A percentile compares a stretch with the other conserved stretches of the same genome.
These are phyloP conservation scores for Telopea speciosissima DNA, from an alignment of 177 flowering plant species.

Conservation along the genomic window DNA sequence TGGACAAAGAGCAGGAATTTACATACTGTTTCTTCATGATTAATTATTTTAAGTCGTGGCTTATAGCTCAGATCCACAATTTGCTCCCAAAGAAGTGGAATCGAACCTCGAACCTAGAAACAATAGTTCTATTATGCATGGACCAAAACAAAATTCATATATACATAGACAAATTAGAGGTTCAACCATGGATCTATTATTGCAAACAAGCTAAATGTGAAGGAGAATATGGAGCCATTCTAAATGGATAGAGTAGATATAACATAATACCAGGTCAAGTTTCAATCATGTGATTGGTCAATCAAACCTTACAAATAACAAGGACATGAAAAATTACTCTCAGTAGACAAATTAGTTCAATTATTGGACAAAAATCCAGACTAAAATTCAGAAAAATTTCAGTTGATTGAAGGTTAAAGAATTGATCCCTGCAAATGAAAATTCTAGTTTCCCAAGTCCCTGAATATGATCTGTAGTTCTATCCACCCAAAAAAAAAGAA, in stretches of 20 bases:
- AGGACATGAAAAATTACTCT: neutral
- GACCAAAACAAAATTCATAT: neutral
- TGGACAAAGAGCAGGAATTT: slow-evolving; percentile 4
- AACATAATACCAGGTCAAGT: neutral
- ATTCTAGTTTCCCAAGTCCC: too few relatives aligned
- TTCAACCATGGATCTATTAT: neutral
- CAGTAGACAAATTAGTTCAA: neutral
- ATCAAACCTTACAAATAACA: neutral
- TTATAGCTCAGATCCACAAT: slow-evolving; percentile 98
- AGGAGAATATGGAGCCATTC: neutral
- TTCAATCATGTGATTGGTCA: neutral
- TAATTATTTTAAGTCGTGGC: slow-evolving; percentile 61
- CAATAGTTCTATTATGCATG: neutral
- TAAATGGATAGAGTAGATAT: neutral
- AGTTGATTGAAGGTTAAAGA: too few relatives aligned
- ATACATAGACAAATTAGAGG: neutral
- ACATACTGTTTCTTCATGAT: slow-evolving; percentile 73
- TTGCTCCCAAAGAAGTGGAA: slow-evolving; percentile 99
- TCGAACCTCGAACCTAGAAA: slow-evolving; percentile 85
- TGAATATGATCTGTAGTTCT: too few relatives aligned
- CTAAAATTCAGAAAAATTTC: too few relatives aligned
- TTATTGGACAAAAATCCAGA: too few relatives aligned
- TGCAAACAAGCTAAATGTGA: slow-evolving; percentile 1
- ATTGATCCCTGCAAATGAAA: too few relatives aligned
- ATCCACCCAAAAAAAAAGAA: too few relatives aligned